Evolutionary conservation across 2,329 filamentous ascomycete genomes (phyloP).

Genomic region (Xylariaceae sp.): DNA sequence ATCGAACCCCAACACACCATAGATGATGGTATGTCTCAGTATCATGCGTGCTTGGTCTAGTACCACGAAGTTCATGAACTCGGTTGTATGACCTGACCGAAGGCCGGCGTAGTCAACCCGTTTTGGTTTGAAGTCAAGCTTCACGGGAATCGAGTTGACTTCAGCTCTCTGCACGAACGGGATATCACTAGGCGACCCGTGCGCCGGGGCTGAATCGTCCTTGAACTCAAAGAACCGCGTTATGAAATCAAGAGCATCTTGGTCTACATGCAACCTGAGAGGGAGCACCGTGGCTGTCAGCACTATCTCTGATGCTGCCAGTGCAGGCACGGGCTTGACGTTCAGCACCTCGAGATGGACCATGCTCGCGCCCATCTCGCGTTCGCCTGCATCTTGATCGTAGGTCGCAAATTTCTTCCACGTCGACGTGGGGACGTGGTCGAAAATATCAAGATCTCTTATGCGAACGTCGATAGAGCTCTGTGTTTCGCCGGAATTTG

Average conservation of each 20-base stretch:
- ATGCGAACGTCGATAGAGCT: conserved; percentile 82
- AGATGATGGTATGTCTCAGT: conserved; percentile 82
- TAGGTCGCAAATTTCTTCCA: conserved; percentile 99
- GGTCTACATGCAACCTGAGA: conserved; percentile 86
- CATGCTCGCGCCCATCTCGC: conserved; percentile 84
- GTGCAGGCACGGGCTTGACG: conserved; percentile 74
- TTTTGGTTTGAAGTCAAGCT: conserved; percentile 94
- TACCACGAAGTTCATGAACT: conserved; percentile 98
- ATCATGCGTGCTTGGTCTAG: conserved; percentile 83
- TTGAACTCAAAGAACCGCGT: conserved; percentile 98
- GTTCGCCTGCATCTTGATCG: conserved; percentile 76
- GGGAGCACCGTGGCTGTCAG: conserved; percentile 73
- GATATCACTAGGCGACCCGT: conserved; percentile 58
- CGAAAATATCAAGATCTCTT: conserved; percentile 79
- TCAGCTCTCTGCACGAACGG: conserved; percentile 89
- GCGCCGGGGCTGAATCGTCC: conserved; percentile 55
- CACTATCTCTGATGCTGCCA: conserved; percentile 85
- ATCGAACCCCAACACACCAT: conserved; percentile 86
- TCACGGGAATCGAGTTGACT: conserved; percentile 73
- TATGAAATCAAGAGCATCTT: conserved; percentile 95
- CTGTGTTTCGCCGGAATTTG: conserved; percentile 70
- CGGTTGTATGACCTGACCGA: conserved; percentile 85
- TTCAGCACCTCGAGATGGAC: conserved; percentile 81
- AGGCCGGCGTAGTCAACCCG: conserved; percentile 92
- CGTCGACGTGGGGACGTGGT: conserved; percentile 88